Base-by-base conservation (phyloP, 164 flowering plant species). In the Taxillus chinensis region DNA sequence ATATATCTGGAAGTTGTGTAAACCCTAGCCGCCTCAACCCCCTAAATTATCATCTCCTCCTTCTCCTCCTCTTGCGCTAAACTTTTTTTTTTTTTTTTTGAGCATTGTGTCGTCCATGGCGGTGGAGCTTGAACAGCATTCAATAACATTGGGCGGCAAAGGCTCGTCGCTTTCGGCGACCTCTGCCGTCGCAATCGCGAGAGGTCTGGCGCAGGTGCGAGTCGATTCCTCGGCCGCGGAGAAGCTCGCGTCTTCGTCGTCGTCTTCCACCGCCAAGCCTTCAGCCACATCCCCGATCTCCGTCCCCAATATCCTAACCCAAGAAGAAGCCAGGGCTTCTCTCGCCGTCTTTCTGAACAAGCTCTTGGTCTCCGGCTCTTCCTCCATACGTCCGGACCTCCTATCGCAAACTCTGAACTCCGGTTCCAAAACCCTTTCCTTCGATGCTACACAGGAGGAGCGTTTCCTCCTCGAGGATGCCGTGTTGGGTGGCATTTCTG, bases 201-300 rank as follows among this genome's bases (percentile, higher is more conserved):
- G 68, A 39, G 73, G 73, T 64, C 37, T 64, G 55, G 55, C 83
- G 64, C 62, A 60, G 15, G 70, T 82, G 7, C 65, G 68, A 13
- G 67, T 85, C 59, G 96, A 89, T 65, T 76, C 89, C 0, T 82
- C 89, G 8, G 74, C 73, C 13, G 71, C 77, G 46, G 78, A 78
- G 1, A 68, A 71, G 52, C 77, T 80, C 8, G 64, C 67, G 27
- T 63, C 74, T 0, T 46, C 60, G 3, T 40, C 65, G 46, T 40
- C 57, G 3, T 62, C 5, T 46, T 45, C 59, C 3, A 51, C 66
- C 8, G 27, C 27, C 27, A 27, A 27, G 27, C 64, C 76, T 7
- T 14, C 62, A n/a, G 39, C 49, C 57, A 59, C 43, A 4, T 45
- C 57, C 60, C 64, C 38, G 0, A 51, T 65, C 59, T 16, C 64